phyloP scores from a whole-genome alignment of 2,329 filamentous ascomycete species.

The Epicoccum nigrum region DNA sequence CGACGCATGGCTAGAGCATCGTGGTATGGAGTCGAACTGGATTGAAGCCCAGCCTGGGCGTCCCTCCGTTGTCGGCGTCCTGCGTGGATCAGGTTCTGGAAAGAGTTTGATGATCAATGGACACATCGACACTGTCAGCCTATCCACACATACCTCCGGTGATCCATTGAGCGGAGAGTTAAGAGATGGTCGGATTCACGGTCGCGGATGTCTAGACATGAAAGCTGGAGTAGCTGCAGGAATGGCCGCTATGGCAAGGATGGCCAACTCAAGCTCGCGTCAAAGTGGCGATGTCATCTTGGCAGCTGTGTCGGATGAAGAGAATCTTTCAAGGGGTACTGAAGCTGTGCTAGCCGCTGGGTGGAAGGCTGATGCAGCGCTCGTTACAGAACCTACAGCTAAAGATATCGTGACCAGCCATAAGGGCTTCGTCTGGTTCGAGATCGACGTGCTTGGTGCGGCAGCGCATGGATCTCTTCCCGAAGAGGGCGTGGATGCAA shows the following conservation, averaged over 20 bases:
- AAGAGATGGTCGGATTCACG: constrained; percentile 26
- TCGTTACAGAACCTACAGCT: constrained; percentile 58
- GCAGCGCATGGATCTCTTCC: constrained; percentile 54
- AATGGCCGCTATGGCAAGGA: constrained; percentile 48
- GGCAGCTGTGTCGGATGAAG: constrained; percentile 62
- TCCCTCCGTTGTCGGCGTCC: constrained; percentile 59
- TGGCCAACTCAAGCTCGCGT: constrained; percentile 33
- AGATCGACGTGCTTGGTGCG: constrained; percentile 51
- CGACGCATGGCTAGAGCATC: constrained; percentile 57
- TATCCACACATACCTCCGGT: constrained; percentile 52
- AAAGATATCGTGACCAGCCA: constrained; percentile 54
- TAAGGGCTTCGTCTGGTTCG: constrained; percentile 59
- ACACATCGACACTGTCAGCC: constrained; percentile 60
- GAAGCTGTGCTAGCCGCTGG: constrained; percentile 58
- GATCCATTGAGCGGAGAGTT: constrained; percentile 54
- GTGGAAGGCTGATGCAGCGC: constrained; percentile 60
- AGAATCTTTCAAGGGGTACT: constrained; percentile 58
- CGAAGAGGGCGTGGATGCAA: constrained; percentile 55
- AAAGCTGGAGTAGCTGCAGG: constrained; percentile 58
- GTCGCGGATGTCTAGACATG: constrained; percentile 59
- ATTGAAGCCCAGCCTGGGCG: constrained; percentile 55
- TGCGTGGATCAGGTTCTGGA: constrained; percentile 55
- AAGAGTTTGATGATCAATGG: constrained; percentile 61
- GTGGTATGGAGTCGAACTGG: constrained; percentile 58
- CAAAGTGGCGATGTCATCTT: constrained; percentile 60